Percentiles rank a stretch among this genome's conserved stretches.
Evolutionary conservation across 257 asterid genomes (phyloP).

Genomic region (Striga asiatica): DNA sequence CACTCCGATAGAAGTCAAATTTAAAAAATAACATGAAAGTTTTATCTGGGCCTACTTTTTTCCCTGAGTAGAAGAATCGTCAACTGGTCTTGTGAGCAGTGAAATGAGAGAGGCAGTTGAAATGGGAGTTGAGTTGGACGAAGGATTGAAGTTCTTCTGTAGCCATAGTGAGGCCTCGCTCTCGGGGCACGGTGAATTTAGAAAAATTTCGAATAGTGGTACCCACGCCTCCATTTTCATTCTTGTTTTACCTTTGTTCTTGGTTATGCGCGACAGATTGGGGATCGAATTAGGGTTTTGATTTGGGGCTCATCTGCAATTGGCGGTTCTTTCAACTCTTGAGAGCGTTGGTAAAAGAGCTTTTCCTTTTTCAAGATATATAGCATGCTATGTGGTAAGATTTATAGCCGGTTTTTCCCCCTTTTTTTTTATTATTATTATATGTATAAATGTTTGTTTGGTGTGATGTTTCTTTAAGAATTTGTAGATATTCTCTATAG

Average conservation of each 20-base stretch:
- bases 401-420: too few species aligned
- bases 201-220: constrained; percentile 49
- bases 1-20: neutral
- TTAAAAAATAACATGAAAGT: too few species aligned
- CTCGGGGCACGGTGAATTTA: constrained; percentile 64
- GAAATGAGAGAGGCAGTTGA: constrained; percentile 29
- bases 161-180: constrained; percentile 63
- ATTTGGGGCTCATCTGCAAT: neutral
- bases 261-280: neutral
- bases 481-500: too few species aligned
- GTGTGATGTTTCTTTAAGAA: too few species aligned
- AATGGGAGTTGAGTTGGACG: constrained; percentile 24
- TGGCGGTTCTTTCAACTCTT: too few species aligned
- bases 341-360: too few species aligned
- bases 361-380: too few species aligned
- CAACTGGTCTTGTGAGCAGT: constrained; percentile 23
- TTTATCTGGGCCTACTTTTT: constrained; percentile 23
- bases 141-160: constrained; percentile 33
- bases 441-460: too few species aligned
- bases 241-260: neutral
- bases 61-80: constrained; percentile 29
- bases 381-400: too few species aligned
- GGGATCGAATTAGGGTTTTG: constrained; percentile 11
- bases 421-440: too few species aligned
- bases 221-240: constrained; percentile 57